A percentile compares a stretch with the other conserved stretches of the same genome.
phyloP scores from a whole-genome alignment of 192 early-diverging fungal species.

The Entomortierella beljakovae region DNA sequence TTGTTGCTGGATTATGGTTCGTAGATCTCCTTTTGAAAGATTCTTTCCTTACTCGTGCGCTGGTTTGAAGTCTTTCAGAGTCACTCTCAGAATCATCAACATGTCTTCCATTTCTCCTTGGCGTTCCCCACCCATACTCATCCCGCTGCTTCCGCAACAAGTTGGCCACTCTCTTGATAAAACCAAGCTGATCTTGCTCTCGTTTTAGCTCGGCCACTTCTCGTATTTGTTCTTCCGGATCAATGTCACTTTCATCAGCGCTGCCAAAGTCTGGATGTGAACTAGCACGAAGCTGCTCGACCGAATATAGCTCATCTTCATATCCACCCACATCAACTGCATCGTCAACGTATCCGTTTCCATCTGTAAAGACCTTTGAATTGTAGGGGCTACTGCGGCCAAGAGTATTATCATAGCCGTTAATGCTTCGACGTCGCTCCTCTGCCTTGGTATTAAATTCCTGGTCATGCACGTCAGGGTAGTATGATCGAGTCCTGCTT shows the following conservation, averaged over 20 bases:
- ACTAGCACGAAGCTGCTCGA: slow-evolving; percentile 11
- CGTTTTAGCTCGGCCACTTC: slow-evolving; percentile 18
- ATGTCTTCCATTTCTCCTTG: neutral
- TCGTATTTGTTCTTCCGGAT: neutral
- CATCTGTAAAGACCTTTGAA: neutral
- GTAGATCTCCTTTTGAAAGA: neutral
- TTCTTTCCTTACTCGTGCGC: slow-evolving; percentile 16
- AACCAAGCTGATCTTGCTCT: slow-evolving; percentile 31
- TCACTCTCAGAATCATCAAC: slow-evolving; percentile 16
- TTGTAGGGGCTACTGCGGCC: neutral
- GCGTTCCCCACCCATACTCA: slow-evolving; percentile 29
- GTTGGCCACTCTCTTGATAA: slow-evolving; percentile 29
- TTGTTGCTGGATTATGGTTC: neutral
- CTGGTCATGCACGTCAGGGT: neutral
- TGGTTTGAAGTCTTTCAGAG: neutral
- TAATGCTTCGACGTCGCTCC: neutral
- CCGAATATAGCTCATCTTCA: slow-evolving; percentile 24
- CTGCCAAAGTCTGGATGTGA: neutral
- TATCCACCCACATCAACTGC: slow-evolving; percentile 24
- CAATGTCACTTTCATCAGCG: slow-evolving; percentile 1
- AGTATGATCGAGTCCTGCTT: neutral
- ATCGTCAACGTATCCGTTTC: slow-evolving; percentile 3
- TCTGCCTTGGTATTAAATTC: neutral
- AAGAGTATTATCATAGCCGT: neutral
- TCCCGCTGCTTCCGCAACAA: slow-evolving; percentile 29